A percentile compares a stretch with the other conserved stretches of the same genome.
These are phyloP conservation scores for Phylloporus sp. DNA, from an alignment of 768 basidiomycete species.

Conservation along the genomic window DNA sequence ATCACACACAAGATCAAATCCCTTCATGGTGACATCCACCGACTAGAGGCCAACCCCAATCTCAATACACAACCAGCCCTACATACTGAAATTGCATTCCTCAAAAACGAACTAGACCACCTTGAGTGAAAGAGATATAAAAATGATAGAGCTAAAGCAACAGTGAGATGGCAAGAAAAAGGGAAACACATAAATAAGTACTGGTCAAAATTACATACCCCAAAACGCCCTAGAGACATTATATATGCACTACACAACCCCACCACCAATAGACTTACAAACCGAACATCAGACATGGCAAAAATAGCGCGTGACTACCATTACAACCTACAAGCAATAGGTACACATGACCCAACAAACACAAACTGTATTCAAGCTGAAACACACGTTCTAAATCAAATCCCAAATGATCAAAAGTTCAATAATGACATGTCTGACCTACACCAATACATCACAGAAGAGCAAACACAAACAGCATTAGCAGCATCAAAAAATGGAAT, in stretches of 20 bases:
- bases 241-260: slow-evolving; percentile 14
- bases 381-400: background rate
- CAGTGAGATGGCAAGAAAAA: background rate
- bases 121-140: background rate
- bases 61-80: no score
- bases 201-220: slow-evolving; percentile 14
- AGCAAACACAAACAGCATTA: slow-evolving; percentile 15
- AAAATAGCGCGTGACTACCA: slow-evolving; percentile 17
- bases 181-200: slow-evolving; percentile 11
- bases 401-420: background rate
- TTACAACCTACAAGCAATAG: slow-evolving; percentile 27
- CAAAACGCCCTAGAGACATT: slow-evolving; percentile 7
- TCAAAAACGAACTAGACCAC: background rate
- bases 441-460: background rate
- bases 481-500: slow-evolving; percentile 7
- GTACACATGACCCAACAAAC: no score
- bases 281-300: slow-evolving; percentile 29
- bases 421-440: background rate
- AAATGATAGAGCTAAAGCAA: background rate
- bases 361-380: no score
- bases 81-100: no score
- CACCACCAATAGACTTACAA: rapidly evolving
- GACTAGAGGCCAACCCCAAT: no score
- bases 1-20: background rate
- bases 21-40: background rate